Percentiles rank a stretch among this genome's conserved stretches.
These are phyloP conservation scores for Phytopythium mirpurense DNA, from an alignment of 352 stramenopile species.

Conservation along the genomic window DNA sequence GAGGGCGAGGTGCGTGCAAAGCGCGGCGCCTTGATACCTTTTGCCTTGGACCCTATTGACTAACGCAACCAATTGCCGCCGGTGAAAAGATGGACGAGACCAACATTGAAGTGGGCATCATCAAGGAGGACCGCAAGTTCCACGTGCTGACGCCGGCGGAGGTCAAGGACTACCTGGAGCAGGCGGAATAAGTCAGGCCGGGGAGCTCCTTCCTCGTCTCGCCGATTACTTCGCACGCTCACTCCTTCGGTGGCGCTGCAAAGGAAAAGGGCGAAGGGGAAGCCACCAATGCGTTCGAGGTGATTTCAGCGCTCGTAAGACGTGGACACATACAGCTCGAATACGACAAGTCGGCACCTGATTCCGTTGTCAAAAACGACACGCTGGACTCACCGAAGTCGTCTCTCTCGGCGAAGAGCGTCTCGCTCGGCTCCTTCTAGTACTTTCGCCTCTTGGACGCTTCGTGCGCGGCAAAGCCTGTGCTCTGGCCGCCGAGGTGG, in stretches of 20 bases:
- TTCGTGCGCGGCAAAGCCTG: slow-evolving; percentile 50
- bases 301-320: slow-evolving; percentile 1
- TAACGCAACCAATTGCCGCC: slow-evolving; percentile 11
- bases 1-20: slow-evolving; percentile 79
- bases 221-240: too few relatives aligned
- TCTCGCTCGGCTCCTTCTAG: not conserved
- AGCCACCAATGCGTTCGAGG: not conserved
- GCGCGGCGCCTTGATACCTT: not conserved
- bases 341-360: slow-evolving; percentile 1
- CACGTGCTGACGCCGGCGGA: slow-evolving; percentile 95
- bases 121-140: slow-evolving; percentile 97
- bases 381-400: not conserved
- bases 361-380: not conserved
- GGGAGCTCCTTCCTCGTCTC: not conserved
- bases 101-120: slow-evolving; percentile 98
- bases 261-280: not conserved
- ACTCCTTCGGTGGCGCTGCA: not conserved
- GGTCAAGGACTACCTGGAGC: slow-evolving; percentile 99
- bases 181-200: slow-evolving; percentile 90
- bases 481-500: slow-evolving; percentile 62
- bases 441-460: slow-evolving; percentile 11
- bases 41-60: slow-evolving; percentile 1
- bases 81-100: slow-evolving; percentile 95
- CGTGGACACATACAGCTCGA: not conserved
- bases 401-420: not conserved